A percentile compares a stretch with the other conserved stretches of the same genome.
phyloP scores from a whole-genome alignment of 441 rosid species.

The Arabidopsis lyrata region DNA sequence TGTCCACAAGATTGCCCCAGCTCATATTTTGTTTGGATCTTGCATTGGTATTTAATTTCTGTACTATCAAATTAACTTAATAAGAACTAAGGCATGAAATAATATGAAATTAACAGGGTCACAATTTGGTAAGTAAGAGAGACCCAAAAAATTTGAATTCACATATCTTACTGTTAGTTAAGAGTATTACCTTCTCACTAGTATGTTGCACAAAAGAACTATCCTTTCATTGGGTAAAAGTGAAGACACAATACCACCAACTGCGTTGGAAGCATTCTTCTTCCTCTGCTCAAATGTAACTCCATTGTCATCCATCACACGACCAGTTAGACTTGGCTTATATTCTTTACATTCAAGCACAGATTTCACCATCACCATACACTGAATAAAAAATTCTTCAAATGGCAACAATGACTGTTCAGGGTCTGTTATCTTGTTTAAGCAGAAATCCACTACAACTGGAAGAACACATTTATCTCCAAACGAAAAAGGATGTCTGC shows the following conservation, averaged over 20 bases:
- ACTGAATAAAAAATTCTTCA: slow-evolving; percentile 88
- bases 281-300: slow-evolving; percentile 83
- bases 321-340: slow-evolving; percentile 87
- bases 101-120: slow-evolving; percentile 11
- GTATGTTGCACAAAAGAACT: slow-evolving; percentile 79
- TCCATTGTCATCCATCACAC: slow-evolving; percentile 88
- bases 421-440: slow-evolving; percentile 86
- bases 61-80: slow-evolving; percentile 14
- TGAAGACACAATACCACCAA: slow-evolving; percentile 74
- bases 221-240: slow-evolving; percentile 88
- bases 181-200: slow-evolving; percentile 83
- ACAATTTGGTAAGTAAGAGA: slow-evolving; percentile 9
- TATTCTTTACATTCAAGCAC: slow-evolving; percentile 96
- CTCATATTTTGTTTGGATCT: slow-evolving; percentile 2
- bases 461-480: slow-evolving; percentile 94
- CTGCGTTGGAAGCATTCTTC: slow-evolving; percentile 77
- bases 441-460: slow-evolving; percentile 85
- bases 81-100: slow-evolving; percentile 30
- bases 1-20: slow-evolving; percentile 20
- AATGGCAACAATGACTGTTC: slow-evolving; percentile 66
- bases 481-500: slow-evolving; percentile 95
- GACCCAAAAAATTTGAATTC: slow-evolving; percentile 19
- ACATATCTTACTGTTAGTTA: slow-evolving; percentile 20
- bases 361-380: slow-evolving; percentile 96
- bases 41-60: slow-evolving; percentile 11